Evolutionary conservation across 2,329 filamentous ascomycete genomes (phyloP).

Genomic region (Cordyceps fumosorosea): DNA sequence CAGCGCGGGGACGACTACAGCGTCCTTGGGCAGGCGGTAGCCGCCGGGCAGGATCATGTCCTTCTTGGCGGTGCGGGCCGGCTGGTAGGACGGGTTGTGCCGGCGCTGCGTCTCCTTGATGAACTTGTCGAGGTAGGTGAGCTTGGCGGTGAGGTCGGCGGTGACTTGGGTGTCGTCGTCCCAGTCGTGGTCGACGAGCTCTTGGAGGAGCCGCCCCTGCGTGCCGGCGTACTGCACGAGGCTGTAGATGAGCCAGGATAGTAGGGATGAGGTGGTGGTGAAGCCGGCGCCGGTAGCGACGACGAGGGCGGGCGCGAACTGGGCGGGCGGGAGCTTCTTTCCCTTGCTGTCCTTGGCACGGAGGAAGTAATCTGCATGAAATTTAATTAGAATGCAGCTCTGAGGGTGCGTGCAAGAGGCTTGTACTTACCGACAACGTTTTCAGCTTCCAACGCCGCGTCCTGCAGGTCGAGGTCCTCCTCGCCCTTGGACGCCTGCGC

Average conservation of each 20-base stretch:
- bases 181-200: constrained; percentile 45
- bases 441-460: constrained; percentile 43
- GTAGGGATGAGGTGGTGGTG: constrained; percentile 51
- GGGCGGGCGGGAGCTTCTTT: constrained; percentile 40
- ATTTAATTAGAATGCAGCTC: not conserved
- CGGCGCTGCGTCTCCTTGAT: constrained; percentile 55
- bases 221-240: constrained; percentile 46
- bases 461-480: constrained; percentile 36
- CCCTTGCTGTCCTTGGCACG: constrained; percentile 49
- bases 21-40: constrained; percentile 46
- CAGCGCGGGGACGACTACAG: constrained; percentile 47
- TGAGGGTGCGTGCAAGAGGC: too few species aligned
- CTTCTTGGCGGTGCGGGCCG: constrained; percentile 47
- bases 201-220: constrained; percentile 52
- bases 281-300: constrained; percentile 53
- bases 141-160: constrained; percentile 38
- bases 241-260: constrained; percentile 52
- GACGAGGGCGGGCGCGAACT: constrained; percentile 30
- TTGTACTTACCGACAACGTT: constrained; percentile 21
- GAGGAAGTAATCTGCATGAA: constrained; percentile 39
- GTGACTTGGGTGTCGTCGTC: constrained; percentile 37
- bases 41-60: constrained; percentile 54
- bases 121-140: constrained; percentile 49
- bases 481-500: constrained; percentile 30
- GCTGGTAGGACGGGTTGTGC: constrained; percentile 57